Percentiles rank a stretch among this genome's conserved stretches.
Evolutionary conservation across 495 filamentous ascomycete species (phyloP).

Genomic region (Friedmanniomyces endolithicus): DNA sequence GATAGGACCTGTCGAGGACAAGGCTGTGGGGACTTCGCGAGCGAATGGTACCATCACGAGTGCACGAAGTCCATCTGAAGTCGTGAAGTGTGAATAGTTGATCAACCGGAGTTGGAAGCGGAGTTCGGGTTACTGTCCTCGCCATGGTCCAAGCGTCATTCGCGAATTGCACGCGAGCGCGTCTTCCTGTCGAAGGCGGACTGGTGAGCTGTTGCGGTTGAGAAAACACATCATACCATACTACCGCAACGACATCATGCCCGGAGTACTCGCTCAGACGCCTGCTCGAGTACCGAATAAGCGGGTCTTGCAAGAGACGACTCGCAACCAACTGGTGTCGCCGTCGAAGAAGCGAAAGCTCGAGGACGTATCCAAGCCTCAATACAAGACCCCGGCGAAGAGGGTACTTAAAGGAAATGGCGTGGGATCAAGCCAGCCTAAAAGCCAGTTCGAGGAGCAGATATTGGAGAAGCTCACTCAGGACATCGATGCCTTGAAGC

Average conservation of each 20-base stretch:
- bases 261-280: conserved; percentile 11
- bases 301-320: conserved; percentile 47
- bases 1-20: too few species aligned
- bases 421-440: conserved; percentile 66
- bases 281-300: conserved; percentile 38
- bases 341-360: conserved; percentile 71
- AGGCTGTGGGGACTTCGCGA: too few species aligned
- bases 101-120: neutral
- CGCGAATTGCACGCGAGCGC: neutral
- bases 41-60: too few species aligned
- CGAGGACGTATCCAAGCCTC: conserved; percentile 44
- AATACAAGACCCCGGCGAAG: conserved; percentile 45
- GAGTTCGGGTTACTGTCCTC: neutral
- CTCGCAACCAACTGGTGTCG: conserved; percentile 37
- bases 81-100: neutral
- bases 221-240: neutral
- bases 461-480: conserved; percentile 90
- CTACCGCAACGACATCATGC: conserved; percentile 7
- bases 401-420: conserved; percentile 43
- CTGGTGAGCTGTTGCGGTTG: neutral
- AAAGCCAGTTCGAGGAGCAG: conserved; percentile 86
- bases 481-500: conserved; percentile 72
- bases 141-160: neutral
- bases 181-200: neutral
- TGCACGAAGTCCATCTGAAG: neutral